Conservation (phyloP, 2,329 filamentous ascomycete species). For the Chalaropsis thielavioides region DNA sequence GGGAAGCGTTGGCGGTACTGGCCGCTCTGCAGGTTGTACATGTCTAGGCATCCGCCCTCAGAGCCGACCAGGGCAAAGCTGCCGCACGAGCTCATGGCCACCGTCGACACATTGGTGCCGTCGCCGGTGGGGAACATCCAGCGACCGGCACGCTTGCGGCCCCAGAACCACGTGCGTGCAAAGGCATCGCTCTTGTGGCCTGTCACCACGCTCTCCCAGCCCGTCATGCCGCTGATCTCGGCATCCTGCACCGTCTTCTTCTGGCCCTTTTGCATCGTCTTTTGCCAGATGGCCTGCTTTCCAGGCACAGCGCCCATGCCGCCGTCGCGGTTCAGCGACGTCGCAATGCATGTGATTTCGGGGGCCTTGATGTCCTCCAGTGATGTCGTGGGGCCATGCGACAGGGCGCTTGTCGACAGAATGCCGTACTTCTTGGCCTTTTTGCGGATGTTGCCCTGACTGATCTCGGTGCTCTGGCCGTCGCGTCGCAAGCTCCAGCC, state of each 20-base stretch:
- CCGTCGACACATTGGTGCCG: conserved; percentile 65
- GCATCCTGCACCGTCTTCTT: conserved; percentile 51
- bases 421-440: conserved; percentile 82
- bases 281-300: conserved; percentile 66
- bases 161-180: conserved; percentile 97
- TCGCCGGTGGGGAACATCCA: conserved; percentile 88
- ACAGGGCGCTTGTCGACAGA: conserved; percentile 40
- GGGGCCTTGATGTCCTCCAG: conserved; percentile 73
- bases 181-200: conserved; percentile 74
- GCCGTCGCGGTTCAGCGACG: conserved; percentile 84
- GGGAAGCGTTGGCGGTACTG: conserved; percentile 79
- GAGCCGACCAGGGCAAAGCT: conserved; percentile 89
- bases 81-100: conserved; percentile 80
- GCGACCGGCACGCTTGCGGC: conserved; percentile 76
- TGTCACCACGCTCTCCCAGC: conserved; percentile 94
- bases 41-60: conserved; percentile 67
- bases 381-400: conserved; percentile 46
- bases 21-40: conserved; percentile 95
- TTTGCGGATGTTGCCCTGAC: conserved; percentile 75
- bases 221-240: conserved; percentile 61
- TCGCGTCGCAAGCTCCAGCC: conserved; percentile 90
- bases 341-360: conserved; percentile 81
- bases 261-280: conserved; percentile 32
- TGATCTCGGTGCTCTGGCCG: conserved; percentile 84
- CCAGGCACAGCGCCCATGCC: conserved; percentile 77